These are phyloP conservation scores for Paspalum notatum DNA, from an alignment of 176 grass and related monocot species.

Conservation along the genomic window DNA sequence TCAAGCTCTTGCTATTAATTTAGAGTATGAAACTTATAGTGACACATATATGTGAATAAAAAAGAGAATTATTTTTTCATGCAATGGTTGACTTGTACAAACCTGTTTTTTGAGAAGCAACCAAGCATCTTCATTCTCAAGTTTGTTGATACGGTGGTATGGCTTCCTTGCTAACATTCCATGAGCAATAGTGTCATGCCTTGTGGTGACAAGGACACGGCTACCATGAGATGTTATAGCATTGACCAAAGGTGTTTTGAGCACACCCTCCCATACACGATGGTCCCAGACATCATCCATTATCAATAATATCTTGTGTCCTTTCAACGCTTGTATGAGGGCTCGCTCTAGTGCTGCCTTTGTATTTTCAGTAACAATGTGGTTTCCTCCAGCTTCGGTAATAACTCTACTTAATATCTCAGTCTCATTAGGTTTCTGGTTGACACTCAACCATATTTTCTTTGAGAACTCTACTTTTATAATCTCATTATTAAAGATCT, in stretches of 20 bases:
- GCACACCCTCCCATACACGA: not conserved
- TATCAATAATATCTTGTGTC: not conserved
- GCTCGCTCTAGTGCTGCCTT: not conserved
- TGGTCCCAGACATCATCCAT: constrained; percentile 24
- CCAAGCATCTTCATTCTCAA: not conserved
- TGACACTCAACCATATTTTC: constrained; percentile 36
- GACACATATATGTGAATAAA: no score
- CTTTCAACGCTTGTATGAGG: not conserved
- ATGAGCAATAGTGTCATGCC: not conserved
- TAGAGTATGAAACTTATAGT: no score
- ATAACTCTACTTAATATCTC: not conserved
- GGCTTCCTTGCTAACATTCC: not conserved
- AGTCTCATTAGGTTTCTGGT: not conserved
- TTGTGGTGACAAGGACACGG: not conserved
- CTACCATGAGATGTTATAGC: not conserved
- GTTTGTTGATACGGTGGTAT: not conserved
- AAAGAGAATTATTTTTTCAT: no score
- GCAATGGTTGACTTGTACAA: not conserved
- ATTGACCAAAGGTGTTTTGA: not conserved
- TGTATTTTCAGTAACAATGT: no score
- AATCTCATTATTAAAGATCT: constrained; percentile 21
- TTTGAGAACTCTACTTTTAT: not conserved
- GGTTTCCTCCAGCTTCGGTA: not conserved
- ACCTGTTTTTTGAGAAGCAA: constrained; percentile 22
- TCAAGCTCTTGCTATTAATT: no score